Percentiles rank a stretch among this genome's conserved stretches.
phyloP scores from a whole-genome alignment of 192 early-diverging fungal genomes.

The Phycomyces blakesleeanus region DNA sequence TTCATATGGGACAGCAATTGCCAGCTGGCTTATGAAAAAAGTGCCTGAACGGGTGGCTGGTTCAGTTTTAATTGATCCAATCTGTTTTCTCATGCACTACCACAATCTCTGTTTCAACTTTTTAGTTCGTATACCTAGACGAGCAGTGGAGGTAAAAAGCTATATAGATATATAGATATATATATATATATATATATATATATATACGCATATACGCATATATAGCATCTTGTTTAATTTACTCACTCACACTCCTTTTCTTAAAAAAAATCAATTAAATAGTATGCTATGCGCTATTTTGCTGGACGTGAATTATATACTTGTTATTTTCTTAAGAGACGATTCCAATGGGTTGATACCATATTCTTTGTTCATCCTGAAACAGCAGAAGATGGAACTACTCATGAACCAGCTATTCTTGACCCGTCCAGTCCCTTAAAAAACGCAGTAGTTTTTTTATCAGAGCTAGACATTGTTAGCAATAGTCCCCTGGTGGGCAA shows the following conservation, averaged over 20 bases:
- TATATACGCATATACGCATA: too few relatives aligned
- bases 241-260: too few relatives aligned
- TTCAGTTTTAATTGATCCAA: conserved; percentile 60
- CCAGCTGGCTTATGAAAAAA: conserved; percentile 56
- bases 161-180: too few relatives aligned
- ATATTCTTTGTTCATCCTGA: conserved; percentile 32
- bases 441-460: conserved; percentile 38
- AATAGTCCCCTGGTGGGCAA: conserved; percentile 30
- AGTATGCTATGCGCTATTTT: conserved; percentile 56
- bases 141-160: conserved; percentile 30
- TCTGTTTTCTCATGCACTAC: conserved; percentile 62
- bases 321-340: conserved; percentile 52
- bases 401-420: not conserved
- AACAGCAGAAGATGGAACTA: not conserved
- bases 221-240: too few relatives aligned
- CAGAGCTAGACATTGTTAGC: conserved; percentile 42
- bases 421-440: conserved; percentile 5
- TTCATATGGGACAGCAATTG: conserved; percentile 58
- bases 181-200: too few relatives aligned
- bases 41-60: conserved; percentile 46
- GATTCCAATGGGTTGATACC: conserved; percentile 49
- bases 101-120: conserved; percentile 62
- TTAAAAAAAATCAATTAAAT: too few relatives aligned
- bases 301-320: conserved; percentile 60
- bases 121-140: conserved; percentile 39